Evolutionary conservation across 805 yeast species (phyloP).

Genomic region (Hemisphaericaspora nanyangensis): DNA sequence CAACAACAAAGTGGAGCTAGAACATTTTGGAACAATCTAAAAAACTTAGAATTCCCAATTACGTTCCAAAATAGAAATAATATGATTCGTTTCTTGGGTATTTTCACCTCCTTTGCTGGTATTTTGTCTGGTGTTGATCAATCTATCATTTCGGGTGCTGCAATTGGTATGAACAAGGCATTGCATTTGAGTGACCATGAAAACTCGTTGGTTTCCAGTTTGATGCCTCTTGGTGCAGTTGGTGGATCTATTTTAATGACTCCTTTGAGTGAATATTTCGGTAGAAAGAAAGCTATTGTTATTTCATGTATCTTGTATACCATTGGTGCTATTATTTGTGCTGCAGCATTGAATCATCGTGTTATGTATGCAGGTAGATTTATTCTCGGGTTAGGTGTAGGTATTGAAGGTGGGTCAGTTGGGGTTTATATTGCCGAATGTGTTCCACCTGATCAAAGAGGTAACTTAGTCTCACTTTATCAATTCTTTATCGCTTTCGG

Average conservation of each 20-base stretch:
- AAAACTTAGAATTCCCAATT: constrained; percentile 32
- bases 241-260: constrained; percentile 59
- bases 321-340: constrained; percentile 57
- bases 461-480: constrained; percentile 57
- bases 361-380: constrained; percentile 52
- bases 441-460: constrained; percentile 55
- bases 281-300: constrained; percentile 53
- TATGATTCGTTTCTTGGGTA: constrained; percentile 49
- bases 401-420: constrained; percentile 63
- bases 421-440: constrained; percentile 61
- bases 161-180: constrained; percentile 44
- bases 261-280: constrained; percentile 52
- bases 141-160: constrained; percentile 63
- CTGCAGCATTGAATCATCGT: constrained; percentile 28
- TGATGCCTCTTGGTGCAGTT: constrained; percentile 70
- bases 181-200: constrained; percentile 40
- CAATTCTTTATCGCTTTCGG: constrained; percentile 66
- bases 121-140: constrained; percentile 65
- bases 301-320: constrained; percentile 53
- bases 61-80: constrained; percentile 43
- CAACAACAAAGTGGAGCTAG: too few species aligned
- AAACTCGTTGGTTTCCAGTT: constrained; percentile 50
- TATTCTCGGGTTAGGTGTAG: constrained; percentile 60
- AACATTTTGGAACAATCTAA: constrained; percentile 36
- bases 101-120: constrained; percentile 62